phyloP scores from a whole-genome alignment of 169 alveolate species.

The Plasmodium vivax region DNA sequence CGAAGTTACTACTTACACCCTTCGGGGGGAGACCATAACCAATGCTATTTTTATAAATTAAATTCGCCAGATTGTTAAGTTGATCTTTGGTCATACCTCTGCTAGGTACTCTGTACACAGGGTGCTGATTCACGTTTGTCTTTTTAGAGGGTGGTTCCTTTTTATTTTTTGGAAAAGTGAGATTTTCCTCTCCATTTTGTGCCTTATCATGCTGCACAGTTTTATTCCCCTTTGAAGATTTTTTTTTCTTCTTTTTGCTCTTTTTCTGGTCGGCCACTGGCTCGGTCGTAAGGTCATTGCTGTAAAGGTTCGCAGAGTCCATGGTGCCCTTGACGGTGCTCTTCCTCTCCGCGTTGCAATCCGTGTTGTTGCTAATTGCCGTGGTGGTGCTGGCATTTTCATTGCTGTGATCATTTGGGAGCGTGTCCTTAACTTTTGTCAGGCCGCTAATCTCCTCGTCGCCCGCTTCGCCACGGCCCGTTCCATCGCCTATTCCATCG shows the following conservation, averaged over 20 bases:
- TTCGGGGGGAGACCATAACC: not conserved
- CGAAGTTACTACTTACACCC: not conserved
- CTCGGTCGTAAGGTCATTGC: not conserved
- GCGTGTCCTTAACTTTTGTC: not conserved
- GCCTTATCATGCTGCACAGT: not conserved
- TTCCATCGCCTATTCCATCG: too few relatives aligned
- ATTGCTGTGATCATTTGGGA: not conserved
- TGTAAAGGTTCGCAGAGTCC: not conserved
- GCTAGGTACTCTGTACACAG: not conserved
- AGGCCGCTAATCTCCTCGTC: not conserved
- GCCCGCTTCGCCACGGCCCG: not conserved
- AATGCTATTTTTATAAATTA: not conserved
- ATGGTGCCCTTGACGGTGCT: not conserved
- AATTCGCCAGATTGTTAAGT: not conserved
- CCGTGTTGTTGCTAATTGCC: constrained; percentile 16
- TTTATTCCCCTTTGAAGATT: not conserved
- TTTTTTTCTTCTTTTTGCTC: constrained; percentile 9
- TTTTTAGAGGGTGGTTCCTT: not conserved
- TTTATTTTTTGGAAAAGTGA: not conserved
- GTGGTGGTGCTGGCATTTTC: constrained; percentile 42
- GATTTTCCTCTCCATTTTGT: constrained; percentile 3
- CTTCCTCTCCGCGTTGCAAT: not conserved
- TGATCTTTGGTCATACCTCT: constrained; percentile 3
- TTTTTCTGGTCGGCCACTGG: not conserved
- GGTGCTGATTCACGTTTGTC: not conserved